Evolutionary conservation across 306 rosid genomes (phyloP), one percentile per base, ranked within the genome.

Genomic region (Fragaria vesca): DNA sequence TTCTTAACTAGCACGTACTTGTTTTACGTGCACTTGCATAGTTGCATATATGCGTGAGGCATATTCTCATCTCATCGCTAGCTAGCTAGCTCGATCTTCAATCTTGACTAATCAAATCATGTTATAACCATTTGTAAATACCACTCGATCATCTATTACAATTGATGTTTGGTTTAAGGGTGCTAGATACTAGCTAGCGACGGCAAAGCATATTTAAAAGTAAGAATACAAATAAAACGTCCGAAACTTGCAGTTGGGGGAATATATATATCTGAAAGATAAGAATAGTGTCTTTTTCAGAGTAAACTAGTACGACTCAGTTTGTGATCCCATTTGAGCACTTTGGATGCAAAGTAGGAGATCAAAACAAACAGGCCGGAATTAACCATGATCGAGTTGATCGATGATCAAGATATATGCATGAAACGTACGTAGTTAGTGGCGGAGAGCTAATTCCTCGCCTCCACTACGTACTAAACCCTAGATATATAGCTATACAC

Each of bases 211-310:
- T 28, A 57, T 21, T 60, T 15, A 21, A 4, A 61, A n/a, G 63
- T 65, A 43, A 12, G 18, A 17, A 72, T 51, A 15, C 38, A 8
- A 30, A 4, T 3, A 26, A 71, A 54, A 36, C 16, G 45, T 2
- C 30, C 12, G 30, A 12, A 46, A 38, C 36, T 75, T 20, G 46
- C 34, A 9, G 18, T 20, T 26, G 40, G 71, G 50, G 30, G 69
- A 6, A 6, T 4, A 38, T 10, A 66, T 72, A 4, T 13, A 30
- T 15, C 21, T 80, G 30, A 76, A 69, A 84, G 97, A 86, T 90
- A 85, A 83, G 88, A 76, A 77, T 11, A 51, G 60, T 13, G 85
- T 83, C 81, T 36, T 60, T 78, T 80, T 79, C 86, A 77, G 61
- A 24, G 77, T 21, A 63, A 58, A 4, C 24, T 38, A n/a, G 40